A percentile compares a stretch with the other conserved stretches of the same genome.
These are phyloP conservation scores for Diaporthe sp. DNA, from an alignment of 2,329 filamentous ascomycete species.

Conservation along the genomic window DNA sequence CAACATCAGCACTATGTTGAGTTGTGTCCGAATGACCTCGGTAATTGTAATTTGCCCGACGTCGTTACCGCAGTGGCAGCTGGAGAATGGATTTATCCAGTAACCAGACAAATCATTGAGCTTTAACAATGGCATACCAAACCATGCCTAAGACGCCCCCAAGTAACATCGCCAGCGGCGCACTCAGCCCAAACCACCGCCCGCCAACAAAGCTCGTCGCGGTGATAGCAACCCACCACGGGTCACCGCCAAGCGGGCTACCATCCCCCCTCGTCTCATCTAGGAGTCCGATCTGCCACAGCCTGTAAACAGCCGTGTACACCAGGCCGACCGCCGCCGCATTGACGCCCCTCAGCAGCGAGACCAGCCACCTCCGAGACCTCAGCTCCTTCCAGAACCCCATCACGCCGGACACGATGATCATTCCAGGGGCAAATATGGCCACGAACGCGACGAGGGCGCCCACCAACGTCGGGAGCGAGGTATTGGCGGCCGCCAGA, in stretches of 20 bases:
- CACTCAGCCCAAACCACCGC: slow-evolving; percentile 61
- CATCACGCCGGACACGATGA: slow-evolving; percentile 64
- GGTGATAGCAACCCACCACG: slow-evolving; percentile 75
- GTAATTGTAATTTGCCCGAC: too few relatives aligned
- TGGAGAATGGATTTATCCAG: background rate
- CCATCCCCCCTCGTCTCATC: slow-evolving; percentile 63
- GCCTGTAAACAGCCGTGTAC: slow-evolving; percentile 74
- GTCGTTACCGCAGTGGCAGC: too few relatives aligned
- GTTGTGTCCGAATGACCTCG: too few relatives aligned
- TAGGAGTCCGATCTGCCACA: slow-evolving; percentile 74
- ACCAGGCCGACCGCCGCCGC: slow-evolving; percentile 73
- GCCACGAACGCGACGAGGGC: slow-evolving; percentile 66
- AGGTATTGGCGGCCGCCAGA: slow-evolving; percentile 59
- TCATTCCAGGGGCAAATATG: slow-evolving; percentile 66
- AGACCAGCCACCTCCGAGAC: slow-evolving; percentile 44
- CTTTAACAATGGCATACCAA: background rate
- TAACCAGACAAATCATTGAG: background rate
- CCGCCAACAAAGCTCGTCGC: slow-evolving; percentile 61
- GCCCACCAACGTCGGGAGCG: slow-evolving; percentile 57
- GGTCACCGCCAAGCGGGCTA: slow-evolving; percentile 68
- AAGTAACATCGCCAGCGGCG: slow-evolving; percentile 50
- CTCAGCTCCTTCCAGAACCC: slow-evolving; percentile 69
- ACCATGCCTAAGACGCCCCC: background rate
- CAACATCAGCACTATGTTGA: too few relatives aligned
- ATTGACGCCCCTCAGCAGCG: slow-evolving; percentile 68